Percentiles rank a stretch among this genome's conserved stretches.
Conservation (phyloP, 352 stramenopile genomes). For the Achlya hypogyna region DNA sequence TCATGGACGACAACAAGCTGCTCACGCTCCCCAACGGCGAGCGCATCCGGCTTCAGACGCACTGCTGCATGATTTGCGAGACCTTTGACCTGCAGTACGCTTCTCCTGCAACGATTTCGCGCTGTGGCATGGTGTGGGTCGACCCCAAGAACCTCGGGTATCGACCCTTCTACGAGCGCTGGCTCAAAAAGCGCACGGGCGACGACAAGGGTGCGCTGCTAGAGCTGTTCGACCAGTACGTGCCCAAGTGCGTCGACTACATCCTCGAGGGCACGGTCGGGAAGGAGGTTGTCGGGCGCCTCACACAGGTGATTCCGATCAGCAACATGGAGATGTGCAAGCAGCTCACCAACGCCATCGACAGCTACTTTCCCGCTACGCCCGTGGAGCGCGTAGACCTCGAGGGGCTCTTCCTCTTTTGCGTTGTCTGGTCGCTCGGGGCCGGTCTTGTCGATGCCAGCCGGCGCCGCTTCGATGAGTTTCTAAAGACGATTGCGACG, state of each 20-base stretch:
- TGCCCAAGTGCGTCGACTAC: conserved; percentile 86
- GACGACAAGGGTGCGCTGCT: conserved; percentile 50
- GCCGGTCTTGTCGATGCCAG: conserved; percentile 76
- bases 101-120: conserved; percentile 90
- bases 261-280: conserved; percentile 85
- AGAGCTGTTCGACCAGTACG: conserved; percentile 91
- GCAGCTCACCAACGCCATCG: conserved; percentile 88
- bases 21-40: conserved; percentile 93
- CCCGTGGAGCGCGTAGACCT: conserved; percentile 52
- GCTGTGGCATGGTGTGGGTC: conserved; percentile 96
- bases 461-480: conserved; percentile 82
- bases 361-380: conserved; percentile 74
- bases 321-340: conserved; percentile 94
- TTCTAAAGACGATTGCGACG: conserved; percentile 81
- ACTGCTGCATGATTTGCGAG: conserved; percentile 92
- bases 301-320: conserved; percentile 88
- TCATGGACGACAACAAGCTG: conserved; percentile 97
- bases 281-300: conserved; percentile 85
- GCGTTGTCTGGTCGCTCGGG: conserved; percentile 88
- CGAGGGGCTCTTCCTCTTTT: conserved; percentile 91
- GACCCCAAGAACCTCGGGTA: conserved; percentile 95
- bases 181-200: conserved; percentile 81
- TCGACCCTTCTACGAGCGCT: conserved; percentile 90
- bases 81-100: conserved; percentile 95
- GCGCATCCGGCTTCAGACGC: conserved; percentile 87